Base-by-base conservation (phyloP, 1,284 basidiomycete genomes). In the Ceraceosorus bombacis region DNA sequence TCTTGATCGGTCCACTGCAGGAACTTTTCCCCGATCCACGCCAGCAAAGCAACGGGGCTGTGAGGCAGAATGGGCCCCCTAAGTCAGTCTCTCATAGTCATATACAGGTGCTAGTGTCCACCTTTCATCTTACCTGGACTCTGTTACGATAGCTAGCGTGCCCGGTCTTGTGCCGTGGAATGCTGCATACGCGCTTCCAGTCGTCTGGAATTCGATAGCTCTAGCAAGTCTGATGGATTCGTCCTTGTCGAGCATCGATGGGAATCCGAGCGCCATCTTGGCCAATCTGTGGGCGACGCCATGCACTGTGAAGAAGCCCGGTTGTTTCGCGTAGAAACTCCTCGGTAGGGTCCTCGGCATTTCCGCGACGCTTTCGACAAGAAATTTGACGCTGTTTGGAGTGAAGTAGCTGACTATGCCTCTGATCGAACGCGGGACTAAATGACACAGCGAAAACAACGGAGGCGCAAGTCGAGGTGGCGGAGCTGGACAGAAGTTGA, bases 71-170 rank as follows among this genome's bases (percentile, higher is more conserved):
- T 27, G 27, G 27, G 3, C 1, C 27, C 3, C 2, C 27, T 27
- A 1, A 27, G 27, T 27, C 27, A 27, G 27, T 27, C 2, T 27
- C 27, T 27, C 27, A 27, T 27, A 27, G 1, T 27, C 27, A 27
- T 27, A 27, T 27, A 27, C 27, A 27, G 27, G 27, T 27, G 27
- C 27, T 27, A 1, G 27, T 27, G 27, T 27, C 27, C 27, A 27
- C 27, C 27, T 27, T 27, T 3, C 27, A 27, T 3, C 27, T 27
- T 27, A 27, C 1, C 70, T 78, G 41, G 71, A 70, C 12, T 73
- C 76, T 13, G 80, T 68, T 0, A 78, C 73, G 0, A 77, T 66
- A 5, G 78, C 79, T 15, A 80, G 78, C 0, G 80, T 81, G 0
- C 74, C 74, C 0, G 80, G 79, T 43, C 78, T 66, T 0, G 80